Base-by-base conservation (phyloP, 108 stramenopile genomes). In the Aurantiochytrium sp. region DNA sequence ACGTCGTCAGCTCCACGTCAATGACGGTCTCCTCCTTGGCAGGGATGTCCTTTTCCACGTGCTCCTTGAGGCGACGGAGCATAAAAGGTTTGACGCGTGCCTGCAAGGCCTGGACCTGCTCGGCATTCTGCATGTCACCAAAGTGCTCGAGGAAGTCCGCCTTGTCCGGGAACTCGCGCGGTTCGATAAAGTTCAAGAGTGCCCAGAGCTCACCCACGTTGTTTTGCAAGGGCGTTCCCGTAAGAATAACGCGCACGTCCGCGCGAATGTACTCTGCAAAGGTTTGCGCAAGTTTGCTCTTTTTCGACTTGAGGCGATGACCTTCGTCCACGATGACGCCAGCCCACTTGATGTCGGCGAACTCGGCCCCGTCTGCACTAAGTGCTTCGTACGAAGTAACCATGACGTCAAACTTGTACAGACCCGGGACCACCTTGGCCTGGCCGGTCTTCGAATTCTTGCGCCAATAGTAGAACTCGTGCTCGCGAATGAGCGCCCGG, bases 21-120 rank as follows among this genome's bases (percentile, higher is more conserved):
- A 99, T 97, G 44, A 99, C 94, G 59, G 99, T 99, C 90, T 99
- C 99, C 90, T 98, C 97, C 93, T 98, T 99, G 53, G 95, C 96
- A 25, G 99, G 99, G 60, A 99, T 98, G 89, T 98, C 98, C 90
- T 96, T 98, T 23, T 98, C 98, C 29, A 99, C 99, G 94, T 99
- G 98, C 93, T 98, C 98, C 92, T 94, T 95, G 5, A 92, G 96
- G 47, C 99, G 95, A 18, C 99, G 95, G 49, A 99, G 96, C 97
- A 99, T 96, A 92, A 95, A 97, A 14, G 99, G 99, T 42, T 96
- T 96, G 44, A 99, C 96, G 87, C 96, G 94, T 0, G 93, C 90
- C 87, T 97, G 97, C 88, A 99, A 90, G 10, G 89, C 92, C 88
- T 97, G 96, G n/a, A 98, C 98, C 90, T 98, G 97, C 59, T 96